Conservation (phyloP, 768 basidiomycete species). For the Melanogaster broomeanus region DNA sequence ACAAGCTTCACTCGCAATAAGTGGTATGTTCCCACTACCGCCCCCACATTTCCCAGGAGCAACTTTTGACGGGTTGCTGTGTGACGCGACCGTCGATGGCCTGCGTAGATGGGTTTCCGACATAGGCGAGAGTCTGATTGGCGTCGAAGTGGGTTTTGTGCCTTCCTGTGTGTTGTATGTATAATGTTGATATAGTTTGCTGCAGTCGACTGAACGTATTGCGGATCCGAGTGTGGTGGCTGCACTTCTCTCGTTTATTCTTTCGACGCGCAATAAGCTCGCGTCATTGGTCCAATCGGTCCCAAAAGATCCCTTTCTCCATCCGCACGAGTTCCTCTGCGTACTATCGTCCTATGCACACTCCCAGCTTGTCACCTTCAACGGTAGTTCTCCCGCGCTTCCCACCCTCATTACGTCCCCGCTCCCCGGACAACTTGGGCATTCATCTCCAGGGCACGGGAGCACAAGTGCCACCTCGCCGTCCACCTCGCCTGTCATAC, state of each 20-base stretch:
- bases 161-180: background rate
- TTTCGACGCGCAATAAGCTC: conserved; percentile 70
- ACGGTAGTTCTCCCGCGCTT: conserved; percentile 18
- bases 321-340: conserved; percentile 58
- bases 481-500: conserved; percentile 16
- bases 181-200: background rate
- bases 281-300: conserved; percentile 48
- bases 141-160: conserved; percentile 51
- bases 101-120: conserved; percentile 67
- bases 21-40: conserved; percentile 57
- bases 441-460: conserved; percentile 11
- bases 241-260: conserved; percentile 67
- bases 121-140: conserved; percentile 61
- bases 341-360: conserved; percentile 41
- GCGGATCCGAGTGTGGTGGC: conserved; percentile 74
- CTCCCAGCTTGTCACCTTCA: conserved; percentile 16
- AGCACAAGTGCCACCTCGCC: conserved; percentile 12
- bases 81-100: conserved; percentile 74
- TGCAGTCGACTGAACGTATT: conserved; percentile 67
- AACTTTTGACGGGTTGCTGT: conserved; percentile 67
- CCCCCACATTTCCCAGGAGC: conserved; percentile 8
- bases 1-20: conserved; percentile 70
- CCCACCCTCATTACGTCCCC: conserved; percentile 32
- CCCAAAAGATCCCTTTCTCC: conserved; percentile 80
- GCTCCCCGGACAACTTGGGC: conserved; percentile 8